These are phyloP conservation scores for Lactifluus hygrophoroides DNA, from an alignment of 768 basidiomycete genomes.

Conservation along the genomic window DNA sequence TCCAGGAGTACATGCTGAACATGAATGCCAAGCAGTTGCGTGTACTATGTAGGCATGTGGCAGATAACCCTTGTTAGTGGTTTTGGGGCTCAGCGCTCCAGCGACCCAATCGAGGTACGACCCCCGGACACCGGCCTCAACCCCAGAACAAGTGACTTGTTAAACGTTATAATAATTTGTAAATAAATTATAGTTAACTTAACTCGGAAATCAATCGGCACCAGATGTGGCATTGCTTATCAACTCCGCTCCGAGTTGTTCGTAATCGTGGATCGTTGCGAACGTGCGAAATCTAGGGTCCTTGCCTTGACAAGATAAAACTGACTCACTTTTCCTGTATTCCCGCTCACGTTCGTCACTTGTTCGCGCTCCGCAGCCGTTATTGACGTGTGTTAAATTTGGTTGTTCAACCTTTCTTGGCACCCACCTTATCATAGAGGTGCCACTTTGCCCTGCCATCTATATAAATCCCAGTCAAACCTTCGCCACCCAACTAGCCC, in stretches of 20 bases:
- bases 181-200: too few species aligned
- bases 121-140: too few species aligned
- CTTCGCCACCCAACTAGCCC: neutral
- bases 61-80: neutral
- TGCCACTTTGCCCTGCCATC: neutral
- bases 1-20: constrained; percentile 9
- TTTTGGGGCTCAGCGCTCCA: neutral
- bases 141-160: too few species aligned
- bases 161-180: too few species aligned
- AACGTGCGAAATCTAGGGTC: constrained; percentile 18
- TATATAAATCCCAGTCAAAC: constrained; percentile 5
- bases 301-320: neutral
- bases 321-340: neutral
- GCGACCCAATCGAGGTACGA: too few species aligned
- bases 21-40: neutral
- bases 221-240: too few species aligned
- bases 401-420: neutral
- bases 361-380: neutral
- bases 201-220: too few species aligned
- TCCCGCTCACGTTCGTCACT: constrained; percentile 16
- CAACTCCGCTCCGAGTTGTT: too few species aligned
- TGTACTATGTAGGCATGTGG: neutral
- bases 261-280: too few species aligned
- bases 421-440: neutral
- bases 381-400: neutral